These are phyloP conservation scores for Mucor piriformis DNA, from an alignment of 371 early-diverging fungal species.

Conservation along the genomic window DNA sequence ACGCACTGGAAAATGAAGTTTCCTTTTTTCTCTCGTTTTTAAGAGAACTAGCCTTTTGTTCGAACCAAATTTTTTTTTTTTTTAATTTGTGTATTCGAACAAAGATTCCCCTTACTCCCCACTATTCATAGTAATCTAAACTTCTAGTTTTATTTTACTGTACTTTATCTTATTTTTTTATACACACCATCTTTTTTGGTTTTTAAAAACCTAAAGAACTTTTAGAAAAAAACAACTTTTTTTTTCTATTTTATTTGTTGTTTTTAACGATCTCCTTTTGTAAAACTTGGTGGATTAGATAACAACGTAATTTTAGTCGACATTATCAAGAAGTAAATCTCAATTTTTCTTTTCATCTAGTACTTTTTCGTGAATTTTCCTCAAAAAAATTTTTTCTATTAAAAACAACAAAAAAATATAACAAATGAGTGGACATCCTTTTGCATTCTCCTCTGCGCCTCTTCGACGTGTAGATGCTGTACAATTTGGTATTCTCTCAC, in stretches of 20 bases:
- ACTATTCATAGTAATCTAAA: neutral
- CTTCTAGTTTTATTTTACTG: neutral
- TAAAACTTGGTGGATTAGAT: neutral
- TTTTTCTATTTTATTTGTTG: slow-evolving; percentile 1
- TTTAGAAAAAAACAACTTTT: neutral
- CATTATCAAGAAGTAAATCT: neutral
- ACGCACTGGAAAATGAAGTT: neutral
- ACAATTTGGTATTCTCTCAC: slow-evolving; percentile 96
- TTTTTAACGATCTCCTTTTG: slow-evolving; percentile 5
- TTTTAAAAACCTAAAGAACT: neutral
- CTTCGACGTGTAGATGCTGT: slow-evolving; percentile 87
- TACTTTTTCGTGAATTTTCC: neutral
- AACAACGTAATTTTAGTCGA: neutral
- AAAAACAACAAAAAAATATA: slow-evolving; percentile 1
- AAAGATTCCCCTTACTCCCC: neutral
- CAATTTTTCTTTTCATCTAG: neutral
- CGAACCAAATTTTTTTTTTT: neutral
- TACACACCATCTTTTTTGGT: slow-evolving; percentile 6
- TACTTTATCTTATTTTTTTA: neutral
- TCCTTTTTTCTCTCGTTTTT: neutral
- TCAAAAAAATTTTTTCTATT: slow-evolving; percentile 5
- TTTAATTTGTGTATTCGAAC: neutral
- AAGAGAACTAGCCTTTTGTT: neutral
- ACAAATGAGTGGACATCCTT: slow-evolving; percentile 61
- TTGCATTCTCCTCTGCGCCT: slow-evolving; percentile 88